A percentile compares a stretch with the other conserved stretches of the same genome.
These are phyloP conservation scores for Phialocephala sp. DNA, from an alignment of 2,329 filamentous ascomycete genomes.

Conservation along the genomic window DNA sequence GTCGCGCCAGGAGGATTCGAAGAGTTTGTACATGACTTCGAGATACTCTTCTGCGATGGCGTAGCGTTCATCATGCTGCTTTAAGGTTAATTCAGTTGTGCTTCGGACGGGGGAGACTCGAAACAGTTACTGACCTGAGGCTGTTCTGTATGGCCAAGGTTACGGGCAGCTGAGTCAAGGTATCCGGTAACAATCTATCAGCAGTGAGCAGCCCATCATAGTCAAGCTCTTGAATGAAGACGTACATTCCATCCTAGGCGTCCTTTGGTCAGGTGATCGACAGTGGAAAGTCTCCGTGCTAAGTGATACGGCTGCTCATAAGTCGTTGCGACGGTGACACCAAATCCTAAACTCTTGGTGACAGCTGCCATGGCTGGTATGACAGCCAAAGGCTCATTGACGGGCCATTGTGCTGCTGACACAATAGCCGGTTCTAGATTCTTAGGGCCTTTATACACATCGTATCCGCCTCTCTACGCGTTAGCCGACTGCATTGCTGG, in stretches of 20 bases:
- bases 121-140: conserved; percentile 36
- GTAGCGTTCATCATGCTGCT: conserved; percentile 68
- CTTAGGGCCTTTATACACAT: conserved; percentile 62
- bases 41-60: conserved; percentile 67
- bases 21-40: conserved; percentile 61
- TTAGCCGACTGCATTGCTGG: background rate
- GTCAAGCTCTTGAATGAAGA: background rate
- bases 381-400: conserved; percentile 67
- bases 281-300: conserved; percentile 65
- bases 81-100: background rate
- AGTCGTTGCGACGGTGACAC: conserved; percentile 68
- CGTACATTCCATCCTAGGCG: conserved; percentile 53
- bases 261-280: conserved; percentile 69
- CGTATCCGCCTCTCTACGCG: conserved; percentile 49
- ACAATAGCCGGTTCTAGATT: conserved; percentile 60
- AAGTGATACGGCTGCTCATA: conserved; percentile 73
- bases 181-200: conserved; percentile 63
- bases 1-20: conserved; percentile 36
- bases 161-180: conserved; percentile 67
- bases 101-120: background rate
- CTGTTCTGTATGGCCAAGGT: conserved; percentile 62
- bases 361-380: conserved; percentile 71
- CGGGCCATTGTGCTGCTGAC: conserved; percentile 70
- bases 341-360: conserved; percentile 68
- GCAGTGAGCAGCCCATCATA: background rate